Conservation (phyloP, 2,329 filamentous ascomycete species). For the Aspergillus sp. region DNA sequence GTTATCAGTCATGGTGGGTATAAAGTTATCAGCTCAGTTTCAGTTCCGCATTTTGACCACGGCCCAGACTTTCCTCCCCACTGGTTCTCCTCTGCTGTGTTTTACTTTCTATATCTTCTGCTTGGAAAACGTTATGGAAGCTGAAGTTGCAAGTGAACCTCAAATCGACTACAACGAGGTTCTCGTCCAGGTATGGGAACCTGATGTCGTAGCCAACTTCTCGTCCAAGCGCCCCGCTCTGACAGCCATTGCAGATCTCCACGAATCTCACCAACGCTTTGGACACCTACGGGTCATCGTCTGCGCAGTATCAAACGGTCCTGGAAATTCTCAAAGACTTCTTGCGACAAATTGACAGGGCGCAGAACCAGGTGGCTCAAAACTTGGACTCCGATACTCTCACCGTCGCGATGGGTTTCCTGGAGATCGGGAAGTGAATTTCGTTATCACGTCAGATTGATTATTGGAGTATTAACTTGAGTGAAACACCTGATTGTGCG, state of each 20-base stretch:
- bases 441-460: not conserved
- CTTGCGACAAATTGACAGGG: slow-evolving; percentile 30
- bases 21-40: not conserved
- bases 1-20: slow-evolving; percentile 1
- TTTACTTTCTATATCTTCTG: not conserved
- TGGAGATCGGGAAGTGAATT: slow-evolving; percentile 26
- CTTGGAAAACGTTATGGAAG: not conserved
- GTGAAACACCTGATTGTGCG: not conserved
- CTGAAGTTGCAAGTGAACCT: not conserved
- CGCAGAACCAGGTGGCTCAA: slow-evolving; percentile 7
- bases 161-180: slow-evolving; percentile 20
- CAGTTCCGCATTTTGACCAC: not conserved
- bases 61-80: slow-evolving; percentile 1
- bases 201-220: not conserved
- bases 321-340: slow-evolving; percentile 36
- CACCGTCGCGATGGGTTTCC: slow-evolving; percentile 34
- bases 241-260: slow-evolving; percentile 33
- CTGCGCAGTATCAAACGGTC: slow-evolving; percentile 38
- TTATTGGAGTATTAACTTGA: not conserved
- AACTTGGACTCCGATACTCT: slow-evolving; percentile 32
- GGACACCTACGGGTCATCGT: slow-evolving; percentile 39
- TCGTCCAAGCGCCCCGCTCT: not conserved
- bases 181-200: slow-evolving; percentile 21
- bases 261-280: slow-evolving; percentile 43
- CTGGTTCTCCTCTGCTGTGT: not conserved